phyloP scores from a whole-genome alignment of 306 rosid genomes.

The Phaseolus lunatus region DNA sequence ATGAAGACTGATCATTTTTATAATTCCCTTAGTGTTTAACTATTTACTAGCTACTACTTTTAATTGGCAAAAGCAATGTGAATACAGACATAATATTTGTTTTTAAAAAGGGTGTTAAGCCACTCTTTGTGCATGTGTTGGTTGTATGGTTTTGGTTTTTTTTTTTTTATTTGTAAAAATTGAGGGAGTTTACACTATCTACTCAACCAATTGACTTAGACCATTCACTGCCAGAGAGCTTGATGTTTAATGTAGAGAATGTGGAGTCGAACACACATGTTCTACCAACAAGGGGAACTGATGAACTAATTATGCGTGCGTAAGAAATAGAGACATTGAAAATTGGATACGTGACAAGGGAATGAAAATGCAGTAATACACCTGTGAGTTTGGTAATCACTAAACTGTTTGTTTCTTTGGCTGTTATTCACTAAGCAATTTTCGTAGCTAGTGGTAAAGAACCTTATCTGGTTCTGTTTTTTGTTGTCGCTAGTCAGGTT shows the following conservation, averaged over 20 bases:
- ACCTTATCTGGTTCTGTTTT: conserved; percentile 32
- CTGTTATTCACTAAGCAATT: conserved; percentile 19
- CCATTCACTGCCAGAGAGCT: no score
- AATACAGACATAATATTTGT: no score
- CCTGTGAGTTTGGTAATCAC: conserved; percentile 22
- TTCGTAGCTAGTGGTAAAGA: conserved; percentile 31
- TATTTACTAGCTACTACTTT: no score
- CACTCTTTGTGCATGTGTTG: no score
- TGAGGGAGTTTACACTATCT: no score
- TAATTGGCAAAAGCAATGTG: no score
- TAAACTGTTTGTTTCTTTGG: conserved; percentile 28
- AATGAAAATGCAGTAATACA: conserved; percentile 22
- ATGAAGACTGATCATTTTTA: no score
- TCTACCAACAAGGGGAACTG: background rate
- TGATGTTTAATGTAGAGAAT: background rate
- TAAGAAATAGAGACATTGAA: background rate
- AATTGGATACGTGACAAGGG: background rate
- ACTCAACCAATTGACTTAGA: no score
- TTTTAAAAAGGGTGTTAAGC: no score
- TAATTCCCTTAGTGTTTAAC: no score
- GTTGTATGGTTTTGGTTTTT: no score
- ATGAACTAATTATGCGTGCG: background rate
- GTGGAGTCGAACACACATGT: background rate
- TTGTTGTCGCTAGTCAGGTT: conserved; percentile 37
- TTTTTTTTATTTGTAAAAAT: no score